A percentile compares a stretch with the other conserved stretches of the same genome.
phyloP scores from a whole-genome alignment of 1,284 basidiomycete species.

The Earliella scabrosa region DNA sequence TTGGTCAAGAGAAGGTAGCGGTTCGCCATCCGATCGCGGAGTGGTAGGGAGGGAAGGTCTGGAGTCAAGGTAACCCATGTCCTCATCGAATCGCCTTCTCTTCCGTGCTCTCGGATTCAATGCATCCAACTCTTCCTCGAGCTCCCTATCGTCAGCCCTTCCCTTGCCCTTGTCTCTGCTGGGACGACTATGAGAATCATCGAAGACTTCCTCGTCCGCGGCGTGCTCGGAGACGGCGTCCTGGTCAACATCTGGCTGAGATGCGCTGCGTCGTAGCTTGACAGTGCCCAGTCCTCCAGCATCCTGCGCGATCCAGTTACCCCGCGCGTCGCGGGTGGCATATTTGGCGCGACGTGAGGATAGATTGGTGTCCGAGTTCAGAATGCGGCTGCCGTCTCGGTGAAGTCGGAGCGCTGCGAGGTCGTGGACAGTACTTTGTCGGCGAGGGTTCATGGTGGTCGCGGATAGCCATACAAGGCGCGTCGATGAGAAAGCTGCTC shows the following conservation, averaged over 20 bases:
- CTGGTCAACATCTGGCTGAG: constrained; percentile 10
- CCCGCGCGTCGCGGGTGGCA: constrained; percentile 32
- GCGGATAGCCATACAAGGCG: background rate
- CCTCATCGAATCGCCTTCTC: constrained; percentile 42
- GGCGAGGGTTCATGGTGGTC: constrained; percentile 49
- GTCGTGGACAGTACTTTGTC: constrained; percentile 61
- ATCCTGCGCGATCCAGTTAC: constrained; percentile 41
- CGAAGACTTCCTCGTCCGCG: constrained; percentile 19
- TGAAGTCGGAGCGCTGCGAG: constrained; percentile 61
- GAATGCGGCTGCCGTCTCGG: constrained; percentile 60
- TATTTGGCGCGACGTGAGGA: constrained; percentile 28
- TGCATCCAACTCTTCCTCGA: constrained; percentile 6
- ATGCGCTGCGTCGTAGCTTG: constrained; percentile 26
- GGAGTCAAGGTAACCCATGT: constrained; percentile 42
- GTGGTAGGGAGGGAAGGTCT: background rate
- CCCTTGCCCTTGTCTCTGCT: constrained; percentile 34
- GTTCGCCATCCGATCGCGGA: background rate
- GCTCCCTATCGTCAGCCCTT: constrained; percentile 23
- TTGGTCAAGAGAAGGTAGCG: background rate
- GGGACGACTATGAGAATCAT: background rate
- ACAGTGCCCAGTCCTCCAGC: constrained; percentile 37
- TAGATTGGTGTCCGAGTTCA: constrained; percentile 41
- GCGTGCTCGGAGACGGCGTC: constrained; percentile 23
- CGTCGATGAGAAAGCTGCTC: background rate
- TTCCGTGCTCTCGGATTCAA: constrained; percentile 38